These are phyloP conservation scores for Talaromyces sp. DNA, from an alignment of 2,329 filamentous ascomycete genomes.

Conservation along the genomic window DNA sequence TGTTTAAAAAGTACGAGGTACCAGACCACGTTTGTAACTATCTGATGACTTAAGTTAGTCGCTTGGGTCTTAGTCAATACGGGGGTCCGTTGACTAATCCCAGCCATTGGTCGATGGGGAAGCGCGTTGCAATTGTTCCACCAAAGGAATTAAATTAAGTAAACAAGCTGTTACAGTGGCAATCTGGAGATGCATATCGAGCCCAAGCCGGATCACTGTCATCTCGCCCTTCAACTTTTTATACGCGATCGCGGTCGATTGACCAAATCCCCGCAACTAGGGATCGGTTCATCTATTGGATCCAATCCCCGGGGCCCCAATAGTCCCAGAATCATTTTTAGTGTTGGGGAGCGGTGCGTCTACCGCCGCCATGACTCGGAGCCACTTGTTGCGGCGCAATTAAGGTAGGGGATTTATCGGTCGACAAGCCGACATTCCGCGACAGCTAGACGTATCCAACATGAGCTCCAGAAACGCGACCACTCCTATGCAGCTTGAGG, in stretches of 20 bases:
- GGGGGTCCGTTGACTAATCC: not conserved
- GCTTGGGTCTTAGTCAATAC: not conserved
- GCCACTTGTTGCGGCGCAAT: not conserved
- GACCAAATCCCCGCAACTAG: not conserved
- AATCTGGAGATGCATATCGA: not conserved
- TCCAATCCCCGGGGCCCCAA: not conserved
- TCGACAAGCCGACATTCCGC: slow-evolving; percentile 8
- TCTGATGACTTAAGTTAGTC: not conserved
- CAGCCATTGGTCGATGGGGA: not conserved
- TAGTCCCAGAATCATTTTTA: not conserved
- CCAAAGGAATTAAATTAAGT: slow-evolving; percentile 1
- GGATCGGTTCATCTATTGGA: not conserved
- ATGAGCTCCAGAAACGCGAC: not conserved
- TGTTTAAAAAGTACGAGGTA: not conserved
- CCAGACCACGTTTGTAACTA: not conserved
- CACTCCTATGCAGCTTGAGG: not conserved
- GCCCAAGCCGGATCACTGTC: not conserved
- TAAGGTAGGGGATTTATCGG: not conserved
- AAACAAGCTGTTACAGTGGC: not conserved
- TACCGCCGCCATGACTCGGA: not conserved
- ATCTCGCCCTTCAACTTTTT: not conserved
- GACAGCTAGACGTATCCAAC: not conserved
- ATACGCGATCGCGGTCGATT: not conserved
- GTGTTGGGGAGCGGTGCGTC: not conserved
- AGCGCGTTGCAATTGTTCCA: not conserved